Evolutionary conservation across 768 basidiomycete genomes (phyloP), one percentile per base, ranked within the genome.

Genomic region (Leccinum rimulosum): DNA sequence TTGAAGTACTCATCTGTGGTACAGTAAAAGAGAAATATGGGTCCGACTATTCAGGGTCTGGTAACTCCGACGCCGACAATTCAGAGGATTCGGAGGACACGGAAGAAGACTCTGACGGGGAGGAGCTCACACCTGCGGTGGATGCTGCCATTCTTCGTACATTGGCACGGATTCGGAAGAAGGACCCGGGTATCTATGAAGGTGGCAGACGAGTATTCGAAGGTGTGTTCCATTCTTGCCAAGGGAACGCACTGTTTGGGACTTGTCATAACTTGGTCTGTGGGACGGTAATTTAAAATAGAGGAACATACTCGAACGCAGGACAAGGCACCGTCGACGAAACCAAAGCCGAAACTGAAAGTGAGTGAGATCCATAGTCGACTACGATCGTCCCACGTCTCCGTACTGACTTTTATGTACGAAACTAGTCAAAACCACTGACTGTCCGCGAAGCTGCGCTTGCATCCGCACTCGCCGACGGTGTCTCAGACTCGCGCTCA

Each of bases 91-190:
- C 87, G 0, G 90, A 93, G 69, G 82, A 83, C 30, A 87, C 84
- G 47, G 91, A 93, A 66, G 95, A 98, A 69, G 95, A 98, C 70
- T 91, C 95, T 68, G 91, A 96, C 58, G 97, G 95, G 14, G 93
- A 93, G 65, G 92, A 98, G 70, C 83, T 98, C 53, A 98, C 95
- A 0, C 94, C 95, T 4, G 88, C 87, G 0, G 84, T 98, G 52
- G 96, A 98, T 67, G 97, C 87, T 48, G 97, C 97, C 19, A 97
- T 98, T 66, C 80, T 98, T 43, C 80, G 93, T 51, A 98, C 94
- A 1, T 79, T 99, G 9, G 91, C 88, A 0, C 82, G 87, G 65
- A 97, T 98, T 56, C 84, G 84, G 70, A 80, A 82, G 55, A 89
- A 83, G 64, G 93, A 95, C 69, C 93, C 95, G 0, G 81, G 77